Conservation (phyloP, 176 grass and related monocot species). For the Rhynchospora pubera region DNA sequence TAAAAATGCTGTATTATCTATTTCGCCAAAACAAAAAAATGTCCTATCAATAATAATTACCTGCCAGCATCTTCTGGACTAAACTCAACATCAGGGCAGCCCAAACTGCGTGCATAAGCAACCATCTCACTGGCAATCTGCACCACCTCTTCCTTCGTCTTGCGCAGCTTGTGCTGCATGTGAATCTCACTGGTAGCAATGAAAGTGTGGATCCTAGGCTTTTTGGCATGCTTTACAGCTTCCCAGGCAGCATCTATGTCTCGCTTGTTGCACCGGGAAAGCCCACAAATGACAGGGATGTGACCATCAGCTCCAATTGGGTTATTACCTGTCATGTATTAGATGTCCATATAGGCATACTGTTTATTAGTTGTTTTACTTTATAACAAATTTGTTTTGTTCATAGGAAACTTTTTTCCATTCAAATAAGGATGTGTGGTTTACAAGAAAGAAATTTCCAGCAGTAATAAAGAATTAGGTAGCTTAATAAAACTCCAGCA, state of each 20-base stretch:
- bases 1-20: neutral
- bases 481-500: too few species aligned
- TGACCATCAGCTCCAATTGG: conserved; percentile 47
- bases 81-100: conserved; percentile 80
- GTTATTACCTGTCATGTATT: conserved; percentile 6
- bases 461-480: too few species aligned
- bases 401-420: neutral
- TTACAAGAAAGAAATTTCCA: neutral
- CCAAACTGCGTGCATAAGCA: conserved; percentile 70
- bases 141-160: conserved; percentile 57
- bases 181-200: conserved; percentile 92
- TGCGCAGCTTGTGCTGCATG: conserved; percentile 65
- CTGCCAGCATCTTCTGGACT: conserved; percentile 91
- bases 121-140: conserved; percentile 65
- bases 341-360: neutral
- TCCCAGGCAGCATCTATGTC: conserved; percentile 91
- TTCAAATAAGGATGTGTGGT: neutral
- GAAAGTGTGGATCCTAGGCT: conserved; percentile 69
- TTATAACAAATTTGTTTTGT: neutral
- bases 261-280: conserved; percentile 62
- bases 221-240: conserved; percentile 60
- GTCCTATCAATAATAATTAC: conserved; percentile 20
- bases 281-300: conserved; percentile 74
- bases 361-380: neutral
- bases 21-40: neutral